Conservation (phyloP, 768 basidiomycete species). For the Kwoniella bestiolae region DNA sequence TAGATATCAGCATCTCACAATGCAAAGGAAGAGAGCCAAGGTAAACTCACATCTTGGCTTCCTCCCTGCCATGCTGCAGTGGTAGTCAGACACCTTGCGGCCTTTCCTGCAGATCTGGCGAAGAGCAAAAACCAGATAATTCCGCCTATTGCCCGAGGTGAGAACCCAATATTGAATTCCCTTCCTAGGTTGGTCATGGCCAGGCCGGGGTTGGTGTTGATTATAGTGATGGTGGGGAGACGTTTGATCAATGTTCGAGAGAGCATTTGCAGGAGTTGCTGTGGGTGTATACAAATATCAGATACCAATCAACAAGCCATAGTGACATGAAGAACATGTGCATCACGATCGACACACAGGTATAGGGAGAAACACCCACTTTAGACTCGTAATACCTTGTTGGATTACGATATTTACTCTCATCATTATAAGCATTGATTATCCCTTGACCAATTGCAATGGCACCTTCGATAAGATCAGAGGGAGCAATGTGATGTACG, state of each 20-base stretch:
- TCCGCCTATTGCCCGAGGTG: background rate
- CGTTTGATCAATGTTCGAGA: constrained; percentile 13
- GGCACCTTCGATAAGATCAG: background rate
- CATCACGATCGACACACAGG: too few relatives aligned
- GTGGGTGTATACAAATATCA: background rate
- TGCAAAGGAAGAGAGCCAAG: background rate
- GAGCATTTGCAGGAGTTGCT: constrained; percentile 26
- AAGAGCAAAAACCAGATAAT: constrained; percentile 1
- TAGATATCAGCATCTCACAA: background rate
- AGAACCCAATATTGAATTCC: constrained; percentile 8
- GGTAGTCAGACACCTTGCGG: constrained; percentile 20
- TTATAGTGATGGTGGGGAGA: constrained; percentile 10
- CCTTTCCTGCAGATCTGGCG: constrained; percentile 13
- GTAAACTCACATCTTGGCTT: constrained; percentile 20
- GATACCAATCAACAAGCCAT: too few relatives aligned
- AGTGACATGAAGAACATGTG: too few relatives aligned
- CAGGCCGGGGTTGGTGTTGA: constrained; percentile 22
- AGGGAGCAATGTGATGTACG: constrained; percentile 12
- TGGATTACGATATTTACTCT: constrained; percentile 12
- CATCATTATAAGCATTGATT: constrained; percentile 17
- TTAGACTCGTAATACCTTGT: constrained; percentile 27
- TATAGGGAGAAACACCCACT: constrained; percentile 11
- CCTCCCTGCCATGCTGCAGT: constrained; percentile 10
- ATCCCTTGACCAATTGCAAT: constrained; percentile 4
- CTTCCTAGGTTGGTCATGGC: constrained; percentile 23